A percentile compares a stretch with the other conserved stretches of the same genome.
These are phyloP conservation scores for Scolecobasidium constrictum DNA, from an alignment of 2,329 filamentous ascomycete genomes.

Conservation along the genomic window DNA sequence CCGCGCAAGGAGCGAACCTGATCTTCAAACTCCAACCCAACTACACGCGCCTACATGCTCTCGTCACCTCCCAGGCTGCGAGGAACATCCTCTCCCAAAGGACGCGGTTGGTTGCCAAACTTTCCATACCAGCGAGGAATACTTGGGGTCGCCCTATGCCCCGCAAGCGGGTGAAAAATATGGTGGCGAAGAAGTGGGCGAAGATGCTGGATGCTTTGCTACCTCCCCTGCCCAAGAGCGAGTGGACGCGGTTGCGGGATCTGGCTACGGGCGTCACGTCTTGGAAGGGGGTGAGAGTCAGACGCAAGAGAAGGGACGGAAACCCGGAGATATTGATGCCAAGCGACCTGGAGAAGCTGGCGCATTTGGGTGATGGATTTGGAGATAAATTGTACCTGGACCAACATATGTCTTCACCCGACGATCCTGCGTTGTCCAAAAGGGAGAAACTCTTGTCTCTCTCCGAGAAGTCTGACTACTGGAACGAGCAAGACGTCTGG, in stretches of 20 bases:
- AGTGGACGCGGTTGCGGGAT: conserved; percentile 32
- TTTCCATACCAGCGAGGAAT: conserved; percentile 32
- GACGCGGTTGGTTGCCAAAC: conserved; percentile 16
- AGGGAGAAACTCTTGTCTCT: neutral
- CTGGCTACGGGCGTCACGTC: conserved; percentile 24
- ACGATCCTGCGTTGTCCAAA: neutral
- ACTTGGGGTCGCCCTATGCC: conserved; percentile 37
- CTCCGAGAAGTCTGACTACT: neutral
- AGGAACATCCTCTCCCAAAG: neutral
- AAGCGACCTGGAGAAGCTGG: conserved; percentile 6
- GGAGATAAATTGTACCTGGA: neutral
- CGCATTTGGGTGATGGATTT: neutral
- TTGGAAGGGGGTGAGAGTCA: conserved; percentile 17
- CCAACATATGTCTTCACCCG: neutral
- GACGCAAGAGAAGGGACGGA: conserved; percentile 12
- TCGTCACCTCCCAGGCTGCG: conserved; percentile 20
- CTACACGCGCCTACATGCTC: conserved; percentile 15
- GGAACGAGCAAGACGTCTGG: neutral
- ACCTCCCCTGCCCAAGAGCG: conserved; percentile 32
- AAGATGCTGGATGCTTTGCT: conserved; percentile 29
- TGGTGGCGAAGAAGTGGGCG: conserved; percentile 32
- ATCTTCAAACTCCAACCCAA: conserved; percentile 4
- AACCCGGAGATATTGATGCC: neutral
- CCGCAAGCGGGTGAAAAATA: conserved; percentile 30
- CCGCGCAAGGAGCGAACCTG: neutral